phyloP scores from a whole-genome alignment of 257 asterid species.

The Gentiana macrophylla region DNA sequence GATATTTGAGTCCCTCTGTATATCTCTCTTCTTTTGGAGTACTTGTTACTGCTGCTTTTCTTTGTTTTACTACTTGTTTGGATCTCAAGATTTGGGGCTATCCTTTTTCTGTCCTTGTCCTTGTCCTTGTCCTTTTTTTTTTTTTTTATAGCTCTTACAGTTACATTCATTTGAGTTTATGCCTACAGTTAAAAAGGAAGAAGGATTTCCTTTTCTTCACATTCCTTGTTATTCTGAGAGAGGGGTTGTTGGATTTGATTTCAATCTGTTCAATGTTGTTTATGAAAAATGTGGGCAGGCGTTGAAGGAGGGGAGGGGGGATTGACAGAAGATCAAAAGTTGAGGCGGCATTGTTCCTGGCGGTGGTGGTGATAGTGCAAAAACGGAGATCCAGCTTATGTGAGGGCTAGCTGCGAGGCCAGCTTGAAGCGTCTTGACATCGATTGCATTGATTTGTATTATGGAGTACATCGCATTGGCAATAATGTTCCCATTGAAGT shows the following conservation, averaged over 20 bases:
- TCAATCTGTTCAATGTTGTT: no score
- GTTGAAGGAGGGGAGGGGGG: slow-evolving; percentile 1
- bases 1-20: neutral
- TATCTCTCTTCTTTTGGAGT: neutral
- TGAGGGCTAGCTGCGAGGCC: slow-evolving; percentile 14
- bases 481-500: slow-evolving; percentile 12
- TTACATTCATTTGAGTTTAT: neutral
- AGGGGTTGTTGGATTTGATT: neutral
- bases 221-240: neutral
- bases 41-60: neutral
- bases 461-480: slow-evolving; percentile 14
- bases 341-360: neutral
- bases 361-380: no score
- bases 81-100: neutral
- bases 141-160: neutral
- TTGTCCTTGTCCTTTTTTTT: neutral
- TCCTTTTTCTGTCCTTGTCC: no score
- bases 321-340: slow-evolving; percentile 7
- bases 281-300: slow-evolving; percentile 7
- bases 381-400: slow-evolving; percentile 7
- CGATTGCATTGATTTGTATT: slow-evolving; percentile 18
- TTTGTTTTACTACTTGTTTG: neutral
- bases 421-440: slow-evolving; percentile 16
- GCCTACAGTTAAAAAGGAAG: neutral
- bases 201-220: neutral